Percentiles rank a stretch among this genome's conserved stretches.
Conservation (phyloP, 2,329 filamentous ascomycete genomes). For the Triangularia setosa region DNA sequence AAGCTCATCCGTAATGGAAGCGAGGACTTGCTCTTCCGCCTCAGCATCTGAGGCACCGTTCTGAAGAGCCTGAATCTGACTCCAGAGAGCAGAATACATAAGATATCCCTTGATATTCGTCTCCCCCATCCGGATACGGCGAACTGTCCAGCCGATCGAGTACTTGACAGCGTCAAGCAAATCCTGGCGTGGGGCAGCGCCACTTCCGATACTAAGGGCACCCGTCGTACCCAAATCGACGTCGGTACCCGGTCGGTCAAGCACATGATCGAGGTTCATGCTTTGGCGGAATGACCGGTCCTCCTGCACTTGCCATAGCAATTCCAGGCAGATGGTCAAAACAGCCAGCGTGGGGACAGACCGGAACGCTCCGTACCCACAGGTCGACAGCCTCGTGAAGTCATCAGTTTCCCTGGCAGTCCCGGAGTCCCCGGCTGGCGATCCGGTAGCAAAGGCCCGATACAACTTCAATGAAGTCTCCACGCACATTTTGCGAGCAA, state of each 20-base stretch:
- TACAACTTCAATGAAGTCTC: slow-evolving; percentile 36
- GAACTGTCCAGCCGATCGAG: slow-evolving; percentile 38
- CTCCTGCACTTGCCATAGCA: slow-evolving; percentile 43
- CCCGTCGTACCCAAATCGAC: slow-evolving; percentile 15
- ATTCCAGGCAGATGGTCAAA: slow-evolving; percentile 43
- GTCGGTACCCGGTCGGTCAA: slow-evolving; percentile 27
- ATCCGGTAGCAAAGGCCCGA: slow-evolving; percentile 25
- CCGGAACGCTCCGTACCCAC: slow-evolving; percentile 41
- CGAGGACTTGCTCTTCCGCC: slow-evolving; percentile 31
- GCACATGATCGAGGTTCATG: slow-evolving; percentile 19
- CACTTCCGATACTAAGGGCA: slow-evolving; percentile 21
- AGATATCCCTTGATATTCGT: slow-evolving; percentile 54
- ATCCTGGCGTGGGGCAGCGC: slow-evolving; percentile 38
- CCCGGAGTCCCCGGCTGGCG: slow-evolving; percentile 16
- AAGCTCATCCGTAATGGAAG: slow-evolving; percentile 27
- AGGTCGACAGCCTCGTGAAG: slow-evolving; percentile 38
- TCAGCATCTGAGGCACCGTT: slow-evolving; percentile 26
- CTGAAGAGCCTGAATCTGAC: slow-evolving; percentile 35
- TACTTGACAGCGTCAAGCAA: slow-evolving; percentile 43
- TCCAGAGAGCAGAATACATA: slow-evolving; percentile 37
- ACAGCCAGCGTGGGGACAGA: slow-evolving; percentile 38
- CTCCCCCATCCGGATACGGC: slow-evolving; percentile 45
- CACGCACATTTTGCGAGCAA: slow-evolving; percentile 48
- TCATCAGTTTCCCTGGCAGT: slow-evolving; percentile 26
- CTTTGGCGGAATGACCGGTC: slow-evolving; percentile 31